phyloP scores from a whole-genome alignment of 495 filamentous ascomycete species.

The Penicillium taxi region DNA sequence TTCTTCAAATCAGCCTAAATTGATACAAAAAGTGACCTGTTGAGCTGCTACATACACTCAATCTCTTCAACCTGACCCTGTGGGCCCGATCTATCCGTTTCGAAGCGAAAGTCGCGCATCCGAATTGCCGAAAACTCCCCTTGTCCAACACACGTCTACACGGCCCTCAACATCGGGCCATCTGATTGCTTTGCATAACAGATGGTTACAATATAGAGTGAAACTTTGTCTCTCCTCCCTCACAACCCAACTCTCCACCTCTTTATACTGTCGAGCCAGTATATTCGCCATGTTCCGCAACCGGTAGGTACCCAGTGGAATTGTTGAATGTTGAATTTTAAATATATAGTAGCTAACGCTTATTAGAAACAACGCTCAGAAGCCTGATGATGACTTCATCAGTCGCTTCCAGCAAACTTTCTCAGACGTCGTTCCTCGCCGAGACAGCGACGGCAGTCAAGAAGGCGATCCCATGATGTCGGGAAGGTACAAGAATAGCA shows the following conservation, averaged over 20 bases:
- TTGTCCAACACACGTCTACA: no score
- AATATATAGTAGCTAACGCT: constrained; percentile 1
- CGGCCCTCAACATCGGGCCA: no score
- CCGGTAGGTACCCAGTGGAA: constrained; percentile 19
- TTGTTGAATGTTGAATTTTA: no score
- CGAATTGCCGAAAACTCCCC: no score
- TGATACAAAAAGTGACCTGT: no score
- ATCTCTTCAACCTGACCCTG: no score
- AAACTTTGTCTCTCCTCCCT: constrained; percentile 1
- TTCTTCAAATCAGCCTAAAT: no score
- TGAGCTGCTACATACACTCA: no score
- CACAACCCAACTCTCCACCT: constrained; percentile 5
- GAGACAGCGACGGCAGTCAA: constrained; percentile 8
- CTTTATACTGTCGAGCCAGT: neutral
- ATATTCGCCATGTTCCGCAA: constrained; percentile 18
- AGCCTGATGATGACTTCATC: constrained; percentile 78
- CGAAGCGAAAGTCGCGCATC: no score
- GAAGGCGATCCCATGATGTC: constrained; percentile 14
- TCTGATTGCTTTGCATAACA: no score
- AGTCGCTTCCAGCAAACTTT: constrained; percentile 75
- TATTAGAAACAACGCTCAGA: constrained; percentile 70
- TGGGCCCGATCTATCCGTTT: no score
- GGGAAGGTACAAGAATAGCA: constrained; percentile 18
- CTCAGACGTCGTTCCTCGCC: constrained; percentile 49
- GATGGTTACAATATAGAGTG: neutral